A percentile compares a stretch with the other conserved stretches of the same genome.
Evolutionary conservation across 2,329 filamentous ascomycete species (phyloP).

Genomic region (Lasiodiplodia hormozganensis): DNA sequence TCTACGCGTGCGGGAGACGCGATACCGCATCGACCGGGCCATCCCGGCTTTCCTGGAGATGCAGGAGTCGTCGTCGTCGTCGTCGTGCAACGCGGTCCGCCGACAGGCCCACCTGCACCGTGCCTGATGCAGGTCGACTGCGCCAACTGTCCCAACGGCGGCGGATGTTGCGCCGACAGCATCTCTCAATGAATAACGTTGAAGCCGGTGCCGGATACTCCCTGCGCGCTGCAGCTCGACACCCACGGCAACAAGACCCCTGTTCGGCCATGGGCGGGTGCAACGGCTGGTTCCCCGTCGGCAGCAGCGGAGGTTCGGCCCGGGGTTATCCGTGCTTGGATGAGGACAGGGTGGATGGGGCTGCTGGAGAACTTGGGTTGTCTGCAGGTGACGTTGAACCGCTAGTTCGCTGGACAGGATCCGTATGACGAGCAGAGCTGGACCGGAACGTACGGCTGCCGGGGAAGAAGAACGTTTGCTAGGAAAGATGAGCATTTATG

Average conservation of each 20-base stretch:
- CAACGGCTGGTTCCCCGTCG: constrained; percentile 47
- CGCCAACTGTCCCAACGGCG: constrained; percentile 44
- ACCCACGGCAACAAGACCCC: constrained; percentile 40
- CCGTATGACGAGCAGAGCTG: constrained; percentile 40
- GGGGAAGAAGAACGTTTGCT: constrained; percentile 34
- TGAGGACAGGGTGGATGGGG: constrained; percentile 41
- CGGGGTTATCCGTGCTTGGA: constrained; percentile 38
- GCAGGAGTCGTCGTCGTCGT: constrained; percentile 43
- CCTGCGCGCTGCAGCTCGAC: constrained; percentile 37
- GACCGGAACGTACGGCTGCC: constrained; percentile 35
- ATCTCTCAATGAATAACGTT: constrained; percentile 44
- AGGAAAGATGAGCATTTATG: not conserved
- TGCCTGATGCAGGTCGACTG: constrained; percentile 49
- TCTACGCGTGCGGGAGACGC: constrained; percentile 38
- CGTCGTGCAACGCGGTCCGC: constrained; percentile 42
- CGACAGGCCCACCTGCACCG: constrained; percentile 42
- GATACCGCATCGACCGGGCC: constrained; percentile 44
- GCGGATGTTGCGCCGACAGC: constrained; percentile 37
- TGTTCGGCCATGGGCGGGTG: constrained; percentile 43
- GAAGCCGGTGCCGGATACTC: constrained; percentile 43
- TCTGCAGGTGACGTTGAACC: constrained; percentile 46
- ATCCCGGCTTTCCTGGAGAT: constrained; percentile 47
- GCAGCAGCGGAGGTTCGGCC: constrained; percentile 39
- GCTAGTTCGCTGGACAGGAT: constrained; percentile 47
- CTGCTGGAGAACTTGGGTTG: constrained; percentile 47